Evolutionary conservation across 2,329 filamentous ascomycete species (phyloP), one percentile per base, ranked within the genome.

Genomic region (Byssothecium circinans): DNA sequence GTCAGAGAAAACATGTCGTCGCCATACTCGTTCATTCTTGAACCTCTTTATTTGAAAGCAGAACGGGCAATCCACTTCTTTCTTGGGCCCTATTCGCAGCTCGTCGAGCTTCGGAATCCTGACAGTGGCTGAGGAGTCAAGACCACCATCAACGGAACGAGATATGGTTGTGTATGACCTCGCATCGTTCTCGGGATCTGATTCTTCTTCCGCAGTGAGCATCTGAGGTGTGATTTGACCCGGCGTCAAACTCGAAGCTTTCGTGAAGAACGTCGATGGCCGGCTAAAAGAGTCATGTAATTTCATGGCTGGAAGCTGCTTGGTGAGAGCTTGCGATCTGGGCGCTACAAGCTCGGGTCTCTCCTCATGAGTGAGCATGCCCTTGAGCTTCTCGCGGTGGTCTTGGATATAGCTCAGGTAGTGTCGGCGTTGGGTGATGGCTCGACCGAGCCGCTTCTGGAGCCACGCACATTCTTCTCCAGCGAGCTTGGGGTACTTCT

Each of bases 361-460:
- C 39, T 1, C 36, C 32, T 15, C 15, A 34, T 2, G 30, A 22
- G 8, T 20, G n/a, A n/a, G n/a, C n/a, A n/a, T 38, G 20, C 36
- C 41, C 17, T 52, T 53, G 11, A 58, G 41, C 18, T 47, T 53
- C 2, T 54, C 47, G 11, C 43, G 49, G 18, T 60, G 57, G 25
- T 60, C 53, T 20, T 36, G 47, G 7, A 52, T 52, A 40, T 60
- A 60, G 18, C 44, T 49, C n/a, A 60, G 43, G 39, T 58, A 61
- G 10, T 51, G 54, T 22, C 57, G 46, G 1, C 57, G 43, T 32
- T 57, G 50, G 11, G 57, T 58, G n/a, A 61, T 61, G 2, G 56
- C 57, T 27, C 49, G 43, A 11, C 57, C 57, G 14, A 61, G 47
- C 1, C 56, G 53, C 10, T 41, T 25, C 15, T 27, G 41, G 5